Base-by-base conservation (phyloP, 1,284 basidiomycete genomes). In the Ceratobasidium sp. region DNA sequence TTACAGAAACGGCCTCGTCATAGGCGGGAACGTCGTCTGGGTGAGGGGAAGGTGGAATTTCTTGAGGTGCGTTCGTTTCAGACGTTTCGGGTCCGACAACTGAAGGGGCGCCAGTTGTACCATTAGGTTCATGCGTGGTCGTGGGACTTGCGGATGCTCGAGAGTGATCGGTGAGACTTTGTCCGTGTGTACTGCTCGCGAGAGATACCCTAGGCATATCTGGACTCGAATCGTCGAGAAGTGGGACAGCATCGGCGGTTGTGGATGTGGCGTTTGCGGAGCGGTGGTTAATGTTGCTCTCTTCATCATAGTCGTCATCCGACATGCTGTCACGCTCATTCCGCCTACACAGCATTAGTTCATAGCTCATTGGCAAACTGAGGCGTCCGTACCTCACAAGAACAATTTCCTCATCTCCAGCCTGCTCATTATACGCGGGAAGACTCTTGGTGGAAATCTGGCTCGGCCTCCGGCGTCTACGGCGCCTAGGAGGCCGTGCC, bases 361-460 rank as follows among this genome's bases (percentile, higher is more conserved):
- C 12, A 49, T 12, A 12, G 20, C 17, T 8, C 12, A 22, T 12
- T 20, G 42, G 6, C 42, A 40, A 47, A 6, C n/a, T 25, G 60
- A n/a, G 22, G 13, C 29, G 22, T 8, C 58, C 80, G 72, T 72
- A 89, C 89, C 87, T 81, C 71, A 85, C 85, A 68, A 92, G 86
- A 6, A 92, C 90, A 32, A 92, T 81, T 75, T 92, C 90, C 58
- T 88, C 82, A 65, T 91, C 90, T 8, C 90, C 90, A 0, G 90
- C 89, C 73, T 92, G 90, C 77, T 90, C 91, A 80, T 86, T 89
- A 74, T 92, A 92, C 27, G 82, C 84, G 3, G 90, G 90, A 42
- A 92, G 76, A 1, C 87, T 90, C 50, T 82, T 85, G 15, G 89
- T 90, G 15, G 88, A 90, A 68, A 91, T 86, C 76, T 90, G 89